Evolutionary conservation across 345 rosid genomes (phyloP), one percentile per base, ranked within the genome.

Genomic region (Lepidium africanum): DNA sequence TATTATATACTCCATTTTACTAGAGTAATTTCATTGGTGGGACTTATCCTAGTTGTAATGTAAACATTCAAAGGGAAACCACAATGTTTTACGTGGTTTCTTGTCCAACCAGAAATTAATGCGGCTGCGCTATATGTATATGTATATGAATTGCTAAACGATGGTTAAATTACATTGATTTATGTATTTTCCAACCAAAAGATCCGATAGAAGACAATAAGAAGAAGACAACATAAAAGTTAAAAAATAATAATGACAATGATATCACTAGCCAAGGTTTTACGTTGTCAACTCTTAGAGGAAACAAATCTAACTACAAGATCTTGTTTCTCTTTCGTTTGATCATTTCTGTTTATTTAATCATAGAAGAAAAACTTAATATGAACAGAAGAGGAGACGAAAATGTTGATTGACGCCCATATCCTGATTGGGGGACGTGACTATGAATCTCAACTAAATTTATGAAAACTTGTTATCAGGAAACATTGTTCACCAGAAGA

Each of bases 361-460:
- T 8, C 21, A 10, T 5, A 74, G 59, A 14, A 59, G 19, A 25
- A 2, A 25, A 25, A 25, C 27, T 25, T 25, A 3, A 2, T 25
- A 21, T 21, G 23, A 21, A 21, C 2, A 21, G 2, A 21, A 21
- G 23, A 21, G 23, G 23, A 21, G 23, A 21, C 23, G 23, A 21
- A 27, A 27, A 4, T 4, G 32, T 4, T 3, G 32, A 27, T 25
- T 2, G 4, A 25, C 67, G 50, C 59, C 64, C 69, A 72, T 66
- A 62, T 39, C 59, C 73, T 67, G 73, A 35, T 69, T 10, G 67
- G 49, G 65, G 62, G 67, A 69, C 75, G 73, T 75, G 81, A 75
- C 73, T 25, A 67, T 54, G 59, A 42, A 45, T 7, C 48, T 41
- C 64, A 35, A 42, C 67, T 41, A 49, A 49, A 58, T 66, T 65